A percentile compares a stretch with the other conserved stretches of the same genome.
Conservation (phyloP, 2,329 filamentous ascomycete species). For the Trichoderma atrobrunneum region DNA sequence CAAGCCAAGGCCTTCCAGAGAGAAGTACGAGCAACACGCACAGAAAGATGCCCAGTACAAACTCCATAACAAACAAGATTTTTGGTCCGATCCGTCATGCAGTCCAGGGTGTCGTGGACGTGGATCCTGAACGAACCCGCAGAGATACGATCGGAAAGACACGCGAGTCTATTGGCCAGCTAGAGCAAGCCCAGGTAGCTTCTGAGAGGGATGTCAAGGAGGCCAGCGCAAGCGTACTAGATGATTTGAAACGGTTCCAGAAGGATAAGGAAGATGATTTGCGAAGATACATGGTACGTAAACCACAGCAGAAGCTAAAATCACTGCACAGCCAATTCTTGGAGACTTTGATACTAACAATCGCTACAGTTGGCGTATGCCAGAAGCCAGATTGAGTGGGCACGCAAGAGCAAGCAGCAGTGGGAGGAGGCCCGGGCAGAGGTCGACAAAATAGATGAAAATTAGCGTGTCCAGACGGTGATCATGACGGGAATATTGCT, state of each 20-base stretch:
- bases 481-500: neutral
- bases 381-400: slow-evolving; percentile 91
- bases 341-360: slow-evolving; percentile 1
- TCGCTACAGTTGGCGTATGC: slow-evolving; percentile 76
- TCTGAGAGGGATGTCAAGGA: slow-evolving; percentile 91
- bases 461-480: slow-evolving; percentile 30
- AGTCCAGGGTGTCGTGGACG: slow-evolving; percentile 92
- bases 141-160: slow-evolving; percentile 96
- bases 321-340: neutral
- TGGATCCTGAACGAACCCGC: slow-evolving; percentile 88
- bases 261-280: slow-evolving; percentile 93
- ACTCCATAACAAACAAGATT: slow-evolving; percentile 88
- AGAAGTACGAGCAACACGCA: slow-evolving; percentile 52
- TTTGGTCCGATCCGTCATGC: slow-evolving; percentile 95
- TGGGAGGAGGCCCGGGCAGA: slow-evolving; percentile 90
- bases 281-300: slow-evolving; percentile 86
- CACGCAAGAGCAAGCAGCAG: slow-evolving; percentile 80
- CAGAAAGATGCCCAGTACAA: slow-evolving; percentile 79
- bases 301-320: neutral
- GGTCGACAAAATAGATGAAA: slow-evolving; percentile 79
- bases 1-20: slow-evolving; percentile 68
- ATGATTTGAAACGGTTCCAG: slow-evolving; percentile 91
- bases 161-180: slow-evolving; percentile 75
- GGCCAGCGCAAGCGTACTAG: slow-evolving; percentile 81
- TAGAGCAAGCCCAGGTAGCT: slow-evolving; percentile 87